Evolutionary conservation across 768 basidiomycete species (phyloP), one percentile per base, ranked within the genome.

Genomic region (Zangia roseola): DNA sequence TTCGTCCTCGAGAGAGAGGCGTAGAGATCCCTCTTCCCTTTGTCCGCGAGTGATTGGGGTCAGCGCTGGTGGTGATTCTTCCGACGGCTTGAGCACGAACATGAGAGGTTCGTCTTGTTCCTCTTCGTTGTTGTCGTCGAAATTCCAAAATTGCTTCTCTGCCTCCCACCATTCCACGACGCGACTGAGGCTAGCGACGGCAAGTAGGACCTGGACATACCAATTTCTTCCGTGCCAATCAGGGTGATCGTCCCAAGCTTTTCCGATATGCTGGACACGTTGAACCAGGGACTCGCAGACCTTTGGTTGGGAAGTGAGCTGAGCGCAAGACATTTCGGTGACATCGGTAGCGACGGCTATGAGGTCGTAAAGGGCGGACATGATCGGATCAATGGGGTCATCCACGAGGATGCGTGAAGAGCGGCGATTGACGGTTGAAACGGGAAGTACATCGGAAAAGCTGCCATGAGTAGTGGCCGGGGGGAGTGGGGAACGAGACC

Each of bases 161-260:
- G 97, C 97, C 69, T 97, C 94, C 93, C 94, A 97, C 95, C 97
- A 99, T 63, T 97, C 97, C 54, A 97, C 88, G 24, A 98, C 97
- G 49, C 95, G 88, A 68, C 88, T 91, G 54, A 99, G 83, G 61
- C 91, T 93, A 26, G 97, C 97, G 40, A 98, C 86, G 19, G 97
- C 95, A 41, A 97, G 84, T 5, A 98, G 78, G 23, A 97, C 86
- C 64, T 95, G 94, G 44, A 97, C 94, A 70, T 97, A 98, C 97
- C 95, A 99, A 50, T 89, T 92, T 49, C 95, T 79, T 21, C 97
- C 94, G 58, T 94, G 92, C 90, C 94, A 97, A 66, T 97, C 94
- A 19, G 94, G 91, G 70, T 97, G 91, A 43, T 95, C 92, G 57
- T 97, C 94, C 97, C 97, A 98, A 6, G 87, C 87, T 64, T 84